These are phyloP conservation scores for Heterobasidion annosum DNA, from an alignment of 1,284 basidiomycete species.

Conservation along the genomic window DNA sequence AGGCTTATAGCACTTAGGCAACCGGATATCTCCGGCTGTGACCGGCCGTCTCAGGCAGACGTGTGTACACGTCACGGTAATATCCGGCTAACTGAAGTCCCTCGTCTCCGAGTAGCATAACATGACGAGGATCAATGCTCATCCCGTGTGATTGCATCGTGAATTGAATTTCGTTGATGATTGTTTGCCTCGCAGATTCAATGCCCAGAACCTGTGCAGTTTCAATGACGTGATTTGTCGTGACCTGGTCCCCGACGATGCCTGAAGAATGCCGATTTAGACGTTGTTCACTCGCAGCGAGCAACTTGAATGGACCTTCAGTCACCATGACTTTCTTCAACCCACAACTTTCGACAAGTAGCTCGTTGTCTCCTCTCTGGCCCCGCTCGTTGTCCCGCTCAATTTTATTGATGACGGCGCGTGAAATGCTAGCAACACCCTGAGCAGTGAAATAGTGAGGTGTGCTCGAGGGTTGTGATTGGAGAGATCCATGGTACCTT, in stretches of 20 bases:
- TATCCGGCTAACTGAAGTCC: too few relatives aligned
- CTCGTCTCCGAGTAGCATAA: slow-evolving; percentile 79
- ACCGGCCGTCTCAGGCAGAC: too few relatives aligned
- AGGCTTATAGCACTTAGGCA: too few relatives aligned
- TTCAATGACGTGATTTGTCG: slow-evolving; percentile 98
- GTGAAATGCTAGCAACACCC: slow-evolving; percentile 80
- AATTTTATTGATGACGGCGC: slow-evolving; percentile 89
- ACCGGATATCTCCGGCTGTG: too few relatives aligned
- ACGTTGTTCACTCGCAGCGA: not conserved
- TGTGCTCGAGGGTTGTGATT: not conserved
- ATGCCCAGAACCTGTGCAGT: slow-evolving; percentile 92
- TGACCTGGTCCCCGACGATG: slow-evolving; percentile 86
- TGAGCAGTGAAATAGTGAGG: slow-evolving; percentile 17
- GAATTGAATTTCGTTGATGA: slow-evolving; percentile 95
- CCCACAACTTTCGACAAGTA: slow-evolving; percentile 95
- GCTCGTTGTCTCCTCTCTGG: slow-evolving; percentile 76
- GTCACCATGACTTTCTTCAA: slow-evolving; percentile 96
- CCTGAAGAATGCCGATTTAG: slow-evolving; percentile 35
- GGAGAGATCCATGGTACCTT: slow-evolving; percentile 32
- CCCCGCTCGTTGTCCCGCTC: slow-evolving; percentile 70
- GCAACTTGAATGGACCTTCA: slow-evolving; percentile 53
- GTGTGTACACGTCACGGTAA: too few relatives aligned
- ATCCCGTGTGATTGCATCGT: slow-evolving; percentile 98
- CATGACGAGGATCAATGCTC: slow-evolving; percentile 97
- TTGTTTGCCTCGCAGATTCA: slow-evolving; percentile 90